Percentiles rank a stretch among this genome's conserved stretches.
These are phyloP conservation scores for Heliamphora exappendiculata DNA, from an alignment of 148 eudicot species.

Conservation along the genomic window DNA sequence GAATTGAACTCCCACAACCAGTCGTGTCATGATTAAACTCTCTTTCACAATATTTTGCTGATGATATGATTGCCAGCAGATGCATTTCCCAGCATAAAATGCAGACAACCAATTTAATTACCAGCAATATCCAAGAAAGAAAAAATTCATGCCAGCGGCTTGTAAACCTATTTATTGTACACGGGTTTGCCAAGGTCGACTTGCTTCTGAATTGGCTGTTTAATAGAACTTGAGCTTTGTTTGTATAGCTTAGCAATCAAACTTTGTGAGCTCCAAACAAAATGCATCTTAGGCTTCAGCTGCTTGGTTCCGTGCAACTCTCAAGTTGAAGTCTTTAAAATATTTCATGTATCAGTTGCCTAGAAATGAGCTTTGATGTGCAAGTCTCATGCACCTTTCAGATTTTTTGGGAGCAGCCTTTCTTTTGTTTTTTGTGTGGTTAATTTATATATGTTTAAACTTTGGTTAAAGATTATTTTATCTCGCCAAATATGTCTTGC, in stretches of 20 bases:
- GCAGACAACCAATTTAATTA: background rate
- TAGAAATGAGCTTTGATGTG: background rate
- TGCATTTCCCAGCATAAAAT: background rate
- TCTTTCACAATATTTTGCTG: background rate
- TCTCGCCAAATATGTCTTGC: background rate
- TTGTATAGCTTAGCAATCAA: background rate
- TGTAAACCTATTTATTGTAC: background rate
- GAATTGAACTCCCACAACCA: background rate
- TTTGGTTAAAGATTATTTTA: background rate
- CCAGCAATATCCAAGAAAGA: background rate
- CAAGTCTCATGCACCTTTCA: background rate
- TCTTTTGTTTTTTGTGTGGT: background rate
- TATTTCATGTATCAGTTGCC: background rate
- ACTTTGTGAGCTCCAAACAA: background rate
- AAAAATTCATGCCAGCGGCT: background rate
- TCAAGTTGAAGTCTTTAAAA: background rate
- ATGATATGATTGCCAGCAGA: background rate
- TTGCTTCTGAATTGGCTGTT: background rate
- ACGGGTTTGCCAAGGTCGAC: background rate
- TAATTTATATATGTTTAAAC: background rate
- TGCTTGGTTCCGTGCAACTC: background rate
- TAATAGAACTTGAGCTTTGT: background rate
- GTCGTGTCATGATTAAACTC: background rate
- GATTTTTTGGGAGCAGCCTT: background rate
- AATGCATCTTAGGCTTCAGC: background rate